Base-by-base conservation (phyloP, 1,284 basidiomycete genomes). In the Ustilago tritici region DNA sequence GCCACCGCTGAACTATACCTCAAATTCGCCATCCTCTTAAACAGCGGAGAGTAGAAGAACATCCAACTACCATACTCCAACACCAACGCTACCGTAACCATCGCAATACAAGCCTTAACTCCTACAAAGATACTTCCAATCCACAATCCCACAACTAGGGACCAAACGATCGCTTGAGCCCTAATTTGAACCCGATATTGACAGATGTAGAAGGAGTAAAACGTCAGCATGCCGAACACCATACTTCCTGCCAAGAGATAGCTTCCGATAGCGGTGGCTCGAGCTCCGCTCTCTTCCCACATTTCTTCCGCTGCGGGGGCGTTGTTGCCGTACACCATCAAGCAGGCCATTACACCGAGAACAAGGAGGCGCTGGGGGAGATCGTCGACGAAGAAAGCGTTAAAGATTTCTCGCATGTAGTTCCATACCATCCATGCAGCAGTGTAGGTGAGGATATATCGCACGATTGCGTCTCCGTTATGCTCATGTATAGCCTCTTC, bases 281-380 rank as follows among this genome's bases (percentile, higher is more conserved):
- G 38, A 2, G 79, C 80, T 9, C 75, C 67, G 8, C 64, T 56
- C 36, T 81, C 78, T 7, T 63, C 50, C 43, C 32, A 19, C 15
- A 19, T 1, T 54, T 75, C 56, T 41, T 83, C 74, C 3, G 59
- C 80, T 0, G 68, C 17, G 2, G 77, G 61, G 1, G 82, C 80
- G 34, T 83, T 83, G 72, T 83, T 83, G 1, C 81, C 82, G 35
- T 73, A 83, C 9, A 83, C 75, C 9, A 81, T 66, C 8, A 83
- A 52, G 41, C 70, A 73, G 7, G 72, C 75, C 80, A 83, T 82
- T n/a, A 82, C 77, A n/a, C 49, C 74, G 28, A 83, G 38, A 9
- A 82, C 81, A n/a, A 83, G 53, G 28, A 79, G 32, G 9, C 75
- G 56, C 55, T 82, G 80, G 2, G 65, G 71, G 2, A 83, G 49